Evolutionary conservation across 352 stramenopile genomes (phyloP).

Genomic region (Pythium phragmiticola): DNA sequence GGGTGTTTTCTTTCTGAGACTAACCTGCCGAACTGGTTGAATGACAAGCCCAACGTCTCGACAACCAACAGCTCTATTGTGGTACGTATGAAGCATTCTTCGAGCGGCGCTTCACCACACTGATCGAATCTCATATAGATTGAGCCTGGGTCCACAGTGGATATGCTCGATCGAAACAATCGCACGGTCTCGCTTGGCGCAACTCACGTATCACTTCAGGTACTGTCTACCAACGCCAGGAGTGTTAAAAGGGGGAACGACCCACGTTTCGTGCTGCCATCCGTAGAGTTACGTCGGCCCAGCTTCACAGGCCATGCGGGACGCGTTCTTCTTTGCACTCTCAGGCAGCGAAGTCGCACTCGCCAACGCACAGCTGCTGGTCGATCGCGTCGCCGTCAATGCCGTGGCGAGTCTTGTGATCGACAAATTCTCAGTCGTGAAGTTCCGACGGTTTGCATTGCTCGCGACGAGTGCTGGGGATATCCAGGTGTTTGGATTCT

Average conservation of each 20-base stretch:
- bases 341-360: conserved; percentile 18
- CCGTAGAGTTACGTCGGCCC: conserved; percentile 27
- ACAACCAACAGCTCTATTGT: conserved; percentile 30
- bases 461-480: conserved; percentile 30
- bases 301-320: conserved; percentile 10
- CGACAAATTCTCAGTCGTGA: conserved; percentile 72
- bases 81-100: too few species aligned
- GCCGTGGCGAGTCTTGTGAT: conserved; percentile 25
- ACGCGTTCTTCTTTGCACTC: conserved; percentile 19
- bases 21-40: too few species aligned
- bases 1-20: too few species aligned
- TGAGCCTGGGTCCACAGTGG: conserved; percentile 21
- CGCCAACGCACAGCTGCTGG: conserved; percentile 25
- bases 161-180: conserved; percentile 20
- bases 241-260: neutral
- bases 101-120: too few species aligned
- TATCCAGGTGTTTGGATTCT: conserved; percentile 24
- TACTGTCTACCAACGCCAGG: neutral
- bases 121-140: conserved; percentile 12
- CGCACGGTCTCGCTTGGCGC: conserved; percentile 16
- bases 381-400: conserved; percentile 8
- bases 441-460: conserved; percentile 43
- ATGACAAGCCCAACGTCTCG: conserved; percentile 25
- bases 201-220: conserved; percentile 26
- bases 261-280: neutral